Evolutionary conservation across 2,329 filamentous ascomycete genomes (phyloP).

Genomic region (Fusarium liriodendri): DNA sequence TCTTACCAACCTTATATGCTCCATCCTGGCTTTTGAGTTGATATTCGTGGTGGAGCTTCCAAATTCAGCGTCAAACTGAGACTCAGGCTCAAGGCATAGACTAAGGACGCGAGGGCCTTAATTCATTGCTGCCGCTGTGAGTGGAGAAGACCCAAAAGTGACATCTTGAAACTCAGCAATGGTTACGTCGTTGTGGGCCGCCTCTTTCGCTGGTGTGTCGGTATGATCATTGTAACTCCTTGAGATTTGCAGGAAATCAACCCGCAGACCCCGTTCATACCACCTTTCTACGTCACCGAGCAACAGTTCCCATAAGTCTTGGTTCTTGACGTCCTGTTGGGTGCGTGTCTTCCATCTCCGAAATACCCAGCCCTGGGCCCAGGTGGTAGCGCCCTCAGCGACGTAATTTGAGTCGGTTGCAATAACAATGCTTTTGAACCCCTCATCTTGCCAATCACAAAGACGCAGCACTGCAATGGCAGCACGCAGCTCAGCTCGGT

Average conservation of each 20-base stretch:
- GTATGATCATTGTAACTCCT: constrained; percentile 56
- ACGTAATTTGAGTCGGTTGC: constrained; percentile 42
- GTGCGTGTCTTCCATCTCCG: constrained; percentile 54
- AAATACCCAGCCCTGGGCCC: constrained; percentile 28
- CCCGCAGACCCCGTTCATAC: constrained; percentile 43
- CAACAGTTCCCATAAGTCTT: constrained; percentile 63
- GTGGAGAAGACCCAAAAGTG: not conserved
- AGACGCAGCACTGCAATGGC: constrained; percentile 17
- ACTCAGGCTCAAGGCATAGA: no score
- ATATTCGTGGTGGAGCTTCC: no score
- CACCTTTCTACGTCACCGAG: constrained; percentile 53
- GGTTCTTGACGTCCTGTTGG: constrained; percentile 57
- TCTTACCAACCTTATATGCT: no score
- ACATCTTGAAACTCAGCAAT: constrained; percentile 4
- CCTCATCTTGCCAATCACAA: constrained; percentile 44
- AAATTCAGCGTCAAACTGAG: no score
- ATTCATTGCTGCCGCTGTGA: no score
- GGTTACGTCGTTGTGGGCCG: constrained; percentile 10
- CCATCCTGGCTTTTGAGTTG: no score
- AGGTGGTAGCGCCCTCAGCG: constrained; percentile 17
- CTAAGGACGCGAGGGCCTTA: no score
- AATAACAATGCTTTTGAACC: constrained; percentile 52
- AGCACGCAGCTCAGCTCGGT: constrained; percentile 44
- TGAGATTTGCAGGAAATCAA: constrained; percentile 62
- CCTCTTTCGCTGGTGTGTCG: constrained; percentile 53